A percentile compares a stretch with the other conserved stretches of the same genome.
phyloP scores from a whole-genome alignment of 2,329 filamentous ascomycete species.

The Decorospora gaudefroyi region DNA sequence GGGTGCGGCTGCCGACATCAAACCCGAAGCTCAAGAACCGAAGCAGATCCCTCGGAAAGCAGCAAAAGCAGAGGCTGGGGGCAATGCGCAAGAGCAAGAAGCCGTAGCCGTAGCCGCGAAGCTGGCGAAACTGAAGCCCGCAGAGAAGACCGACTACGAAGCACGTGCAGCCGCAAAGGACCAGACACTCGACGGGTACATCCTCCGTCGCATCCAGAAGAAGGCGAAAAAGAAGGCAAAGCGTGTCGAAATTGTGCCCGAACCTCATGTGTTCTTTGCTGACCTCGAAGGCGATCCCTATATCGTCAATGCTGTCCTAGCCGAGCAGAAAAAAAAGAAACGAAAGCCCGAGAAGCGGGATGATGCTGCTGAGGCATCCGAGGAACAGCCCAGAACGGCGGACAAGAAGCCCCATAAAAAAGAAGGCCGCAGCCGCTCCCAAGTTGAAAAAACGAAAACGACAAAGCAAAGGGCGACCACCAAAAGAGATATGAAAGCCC shows the following conservation, averaged over 20 bases:
- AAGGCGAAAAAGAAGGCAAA: slow-evolving; percentile 30
- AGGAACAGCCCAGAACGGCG: slow-evolving; percentile 3
- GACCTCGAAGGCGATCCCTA: slow-evolving; percentile 18
- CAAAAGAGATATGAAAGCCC: too few relatives aligned
- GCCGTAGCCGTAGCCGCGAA: slow-evolving; percentile 29
- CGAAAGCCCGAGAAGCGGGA: neutral
- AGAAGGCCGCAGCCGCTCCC: neutral
- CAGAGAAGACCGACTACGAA: slow-evolving; percentile 40
- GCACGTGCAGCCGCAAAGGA: slow-evolving; percentile 46
- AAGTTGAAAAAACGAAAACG: too few relatives aligned
- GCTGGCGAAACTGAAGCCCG: slow-evolving; percentile 33
- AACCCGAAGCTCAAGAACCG: too few relatives aligned
- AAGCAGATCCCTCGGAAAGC: too few relatives aligned
- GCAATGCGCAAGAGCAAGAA: slow-evolving; percentile 13
- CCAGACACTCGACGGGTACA: slow-evolving; percentile 46
- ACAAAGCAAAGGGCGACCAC: too few relatives aligned
- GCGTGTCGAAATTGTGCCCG: neutral
- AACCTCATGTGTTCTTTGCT: slow-evolving; percentile 14
- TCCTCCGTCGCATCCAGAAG: slow-evolving; percentile 43
- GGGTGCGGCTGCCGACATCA: too few relatives aligned
- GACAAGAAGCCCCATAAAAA: slow-evolving; percentile 6
- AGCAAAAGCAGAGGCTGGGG: slow-evolving; percentile 3
- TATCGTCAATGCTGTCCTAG: neutral
- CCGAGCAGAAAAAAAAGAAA: slow-evolving; percentile 1
- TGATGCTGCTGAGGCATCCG: neutral